These are phyloP conservation scores for Fusarium musae DNA, from an alignment of 2,329 filamentous ascomycete genomes.

Conservation along the genomic window DNA sequence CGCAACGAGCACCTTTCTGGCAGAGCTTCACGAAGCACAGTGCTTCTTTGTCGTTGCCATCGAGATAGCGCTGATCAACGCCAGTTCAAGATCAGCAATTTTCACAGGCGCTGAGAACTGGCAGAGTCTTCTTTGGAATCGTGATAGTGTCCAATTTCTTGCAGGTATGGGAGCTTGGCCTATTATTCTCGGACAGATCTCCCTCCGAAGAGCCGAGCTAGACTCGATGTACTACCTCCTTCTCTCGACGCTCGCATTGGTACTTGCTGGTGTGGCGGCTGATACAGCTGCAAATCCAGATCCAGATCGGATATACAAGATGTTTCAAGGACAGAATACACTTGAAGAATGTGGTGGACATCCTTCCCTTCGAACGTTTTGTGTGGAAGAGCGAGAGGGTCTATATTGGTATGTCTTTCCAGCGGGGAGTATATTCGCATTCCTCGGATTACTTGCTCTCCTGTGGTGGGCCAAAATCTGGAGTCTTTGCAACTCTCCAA, in stretches of 20 bases:
- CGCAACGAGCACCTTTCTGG: conserved; percentile 14
- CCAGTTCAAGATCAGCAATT: neutral
- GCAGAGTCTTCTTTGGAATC: conserved; percentile 9
- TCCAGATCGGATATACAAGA: neutral
- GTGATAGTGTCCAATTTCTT: neutral
- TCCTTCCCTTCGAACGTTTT: conserved; percentile 19
- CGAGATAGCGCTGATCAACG: neutral
- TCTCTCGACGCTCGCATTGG: neutral
- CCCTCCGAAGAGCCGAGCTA: neutral
- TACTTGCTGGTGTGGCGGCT: neutral
- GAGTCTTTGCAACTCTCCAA: rapidly evolving
- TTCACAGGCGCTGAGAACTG: conserved; percentile 4
- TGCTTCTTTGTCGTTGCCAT: conserved; percentile 21
- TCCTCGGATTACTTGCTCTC: neutral
- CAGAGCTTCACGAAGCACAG: conserved; percentile 26
- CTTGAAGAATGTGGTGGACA: conserved; percentile 4
- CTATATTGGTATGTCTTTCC: conserved; percentile 19
- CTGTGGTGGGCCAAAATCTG: conserved; percentile 16
- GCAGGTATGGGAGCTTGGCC: conserved; percentile 19
- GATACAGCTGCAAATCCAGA: neutral
- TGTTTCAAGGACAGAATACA: neutral
- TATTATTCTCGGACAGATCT: neutral
- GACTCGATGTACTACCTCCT: conserved; percentile 1
- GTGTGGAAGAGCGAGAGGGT: neutral
- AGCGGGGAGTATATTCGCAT: neutral